A percentile compares a stretch with the other conserved stretches of the same genome.
Evolutionary conservation across 768 basidiomycete species (phyloP).

Genomic region (Amanita pallidorosea): DNA sequence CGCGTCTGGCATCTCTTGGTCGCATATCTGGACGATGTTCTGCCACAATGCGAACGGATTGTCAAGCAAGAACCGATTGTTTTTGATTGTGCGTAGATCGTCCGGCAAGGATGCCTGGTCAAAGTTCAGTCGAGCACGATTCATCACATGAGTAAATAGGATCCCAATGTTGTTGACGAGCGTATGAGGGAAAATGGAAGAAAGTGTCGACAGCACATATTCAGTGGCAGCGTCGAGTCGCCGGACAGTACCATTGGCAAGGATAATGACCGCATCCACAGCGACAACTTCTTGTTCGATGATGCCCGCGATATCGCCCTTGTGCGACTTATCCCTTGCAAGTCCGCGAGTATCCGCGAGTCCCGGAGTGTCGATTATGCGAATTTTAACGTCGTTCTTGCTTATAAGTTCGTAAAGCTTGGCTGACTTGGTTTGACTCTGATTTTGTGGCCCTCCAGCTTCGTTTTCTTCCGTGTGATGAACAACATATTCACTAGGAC

Average conservation of each 20-base stretch:
- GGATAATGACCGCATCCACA: constrained; percentile 16
- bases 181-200: constrained; percentile 15
- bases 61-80: constrained; percentile 3
- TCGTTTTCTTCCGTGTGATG: constrained; percentile 6
- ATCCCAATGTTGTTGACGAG: constrained; percentile 16
- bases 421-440: constrained; percentile 10
- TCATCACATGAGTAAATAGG: constrained; percentile 15
- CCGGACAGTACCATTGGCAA: constrained; percentile 15
- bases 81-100: constrained; percentile 1
- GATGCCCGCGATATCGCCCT: constrained; percentile 13
- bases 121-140: constrained; percentile 13
- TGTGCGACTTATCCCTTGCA: constrained; percentile 13
- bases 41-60: constrained; percentile 8
- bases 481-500: background rate
- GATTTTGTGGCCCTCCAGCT: constrained; percentile 3
- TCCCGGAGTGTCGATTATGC: constrained; percentile 18
- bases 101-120: constrained; percentile 9
- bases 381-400: constrained; percentile 7
- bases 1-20: background rate
- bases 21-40: constrained; percentile 4
- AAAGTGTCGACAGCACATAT: constrained; percentile 14
- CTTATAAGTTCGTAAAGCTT: constrained; percentile 6
- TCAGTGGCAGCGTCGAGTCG: constrained; percentile 14
- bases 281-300: constrained; percentile 11
- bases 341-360: constrained; percentile 18